Conservation (phyloP, 2,329 filamentous ascomycete species). For the Peltaster fructicola region DNA sequence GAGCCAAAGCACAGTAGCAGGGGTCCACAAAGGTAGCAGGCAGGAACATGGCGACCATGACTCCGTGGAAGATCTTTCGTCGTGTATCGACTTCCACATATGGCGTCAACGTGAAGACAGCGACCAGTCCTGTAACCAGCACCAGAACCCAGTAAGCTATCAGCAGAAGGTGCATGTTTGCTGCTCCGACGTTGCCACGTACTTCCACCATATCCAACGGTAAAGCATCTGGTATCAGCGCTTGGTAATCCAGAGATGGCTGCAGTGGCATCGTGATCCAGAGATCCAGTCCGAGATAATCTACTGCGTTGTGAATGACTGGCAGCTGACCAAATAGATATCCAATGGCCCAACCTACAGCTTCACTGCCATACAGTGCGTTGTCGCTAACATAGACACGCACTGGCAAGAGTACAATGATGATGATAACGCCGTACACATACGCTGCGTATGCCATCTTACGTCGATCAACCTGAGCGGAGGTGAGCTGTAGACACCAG, state of each 20-base stretch:
- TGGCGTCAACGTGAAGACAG: slow-evolving; percentile 64
- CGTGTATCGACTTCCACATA: slow-evolving; percentile 86
- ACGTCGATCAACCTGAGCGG: slow-evolving; percentile 53
- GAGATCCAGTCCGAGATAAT: slow-evolving; percentile 47
- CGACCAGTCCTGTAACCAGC: slow-evolving; percentile 50
- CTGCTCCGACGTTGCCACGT: slow-evolving; percentile 47
- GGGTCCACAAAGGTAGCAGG: slow-evolving; percentile 79
- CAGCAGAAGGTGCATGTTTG: slow-evolving; percentile 66
- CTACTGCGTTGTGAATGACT: slow-evolving; percentile 52
- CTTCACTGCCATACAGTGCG: slow-evolving; percentile 57
- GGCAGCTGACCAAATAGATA: slow-evolving; percentile 72
- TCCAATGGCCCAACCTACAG: slow-evolving; percentile 79
- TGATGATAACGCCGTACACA: slow-evolving; percentile 50
- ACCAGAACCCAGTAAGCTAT: slow-evolving; percentile 56
- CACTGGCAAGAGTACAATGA: slow-evolving; percentile 52
- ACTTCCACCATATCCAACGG: slow-evolving; percentile 44
- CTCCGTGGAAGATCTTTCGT: slow-evolving; percentile 93
- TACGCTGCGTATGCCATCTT: slow-evolving; percentile 75
- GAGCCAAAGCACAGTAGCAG: slow-evolving; percentile 59
- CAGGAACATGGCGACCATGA: slow-evolving; percentile 92
- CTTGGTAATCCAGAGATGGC: slow-evolving; percentile 8
- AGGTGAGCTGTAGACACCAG: slow-evolving; percentile 65
- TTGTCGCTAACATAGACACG: slow-evolving; percentile 48
- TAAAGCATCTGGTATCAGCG: slow-evolving; percentile 1
- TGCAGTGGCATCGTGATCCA: slow-evolving; percentile 60